Evolutionary conservation across 2,329 filamentous ascomycete species (phyloP), one percentile per base, ranked within the genome.

Genomic region (Ceratocystis destructans): DNA sequence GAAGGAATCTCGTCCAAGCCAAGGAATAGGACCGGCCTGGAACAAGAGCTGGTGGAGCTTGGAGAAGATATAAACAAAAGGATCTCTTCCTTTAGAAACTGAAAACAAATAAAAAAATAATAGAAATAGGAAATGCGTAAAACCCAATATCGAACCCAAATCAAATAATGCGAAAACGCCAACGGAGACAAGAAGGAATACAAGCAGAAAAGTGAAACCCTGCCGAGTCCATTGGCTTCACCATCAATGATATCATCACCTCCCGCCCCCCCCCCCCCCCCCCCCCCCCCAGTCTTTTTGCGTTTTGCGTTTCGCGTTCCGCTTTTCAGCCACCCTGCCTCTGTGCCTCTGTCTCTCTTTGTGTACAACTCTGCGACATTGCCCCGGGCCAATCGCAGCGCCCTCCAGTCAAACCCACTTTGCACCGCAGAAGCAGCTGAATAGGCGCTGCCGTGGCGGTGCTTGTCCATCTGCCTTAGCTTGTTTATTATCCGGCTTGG

Each of bases 401-500:
- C 6, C 10, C 25, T 57, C 22, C 53, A 28, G 28, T 25, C 17
- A 31, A 22, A 28, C 10, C 53, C 53, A 31, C 53, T 57, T 57
- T 57, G 53, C 53, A 57, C 53, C 53, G 31, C 53, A 41, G 37
- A 57, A 57, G 15, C 31, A 17, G 53, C 53, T 57, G 53, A 57
- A 31, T 28, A 57, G 17, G 17, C 20, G 53, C 37, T 33, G 53
- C 22, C 53, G 25, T 31, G 46, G 46, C 17, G 8, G 53, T 17
- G 10, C 31, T 28, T 31, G 53, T 57, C 37, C 37, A 41, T 41
- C 37, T 41, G 37, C 37, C 37, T 41, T 41, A 12, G 3, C 37
- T 37, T 37, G 33, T 10, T 37, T 37, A 37, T 37, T 37, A 10
- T 50, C n/a, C 20, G 46, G n/a, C 46, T 50, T 50, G 45, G 45